Base-by-base conservation (phyloP, 129 eudicot genomes). In the Lactuca saligna region DNA sequence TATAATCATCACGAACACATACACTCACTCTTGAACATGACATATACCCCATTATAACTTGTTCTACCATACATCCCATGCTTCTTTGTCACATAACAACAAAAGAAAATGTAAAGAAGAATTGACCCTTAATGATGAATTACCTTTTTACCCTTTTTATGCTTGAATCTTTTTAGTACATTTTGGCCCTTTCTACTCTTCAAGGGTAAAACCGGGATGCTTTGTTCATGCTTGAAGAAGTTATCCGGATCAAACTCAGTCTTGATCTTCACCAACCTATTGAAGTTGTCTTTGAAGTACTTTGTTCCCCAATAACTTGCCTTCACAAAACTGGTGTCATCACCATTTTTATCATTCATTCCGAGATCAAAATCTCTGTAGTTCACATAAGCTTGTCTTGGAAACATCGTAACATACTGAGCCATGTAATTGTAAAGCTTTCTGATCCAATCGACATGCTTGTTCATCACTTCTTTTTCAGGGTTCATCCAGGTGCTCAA, bases 301-400 rank as follows among this genome's bases (percentile, higher is more conserved):
- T 71, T 89, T 9, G 75, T 50, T 12, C 96, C 96, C 92, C 92
- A 89, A 7, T 73, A 57, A 75, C 82, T 81, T 9, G 92, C 92
- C 41, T 89, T 46, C 0, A 77, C 64, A 49, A 79, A 86, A 68
- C 81, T 83, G 13, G 88, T 41, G 55, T 61, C 78, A 20, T 67
- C 76, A 14, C 80, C 83, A 38, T 83, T 73, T 32, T 83, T 86
- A n/a, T 76, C 75, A 71, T 89, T 89, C 87, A 79, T 79, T 4
- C 96, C 96, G 80, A 89, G 78, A 79, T 89, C 96, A 68, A 89
- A 90, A 66, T 89, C 96, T 65, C 93, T 86, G 17, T 89, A 89
- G 54, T 89, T 89, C 65, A 86, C 96, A 72, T 89, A 89, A 0
- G 96, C 90, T n/a, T 74, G 79, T 63, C 96, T 83, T 20, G 92